Evolutionary conservation across 148 eudicot species (phyloP), one percentile per base, ranked within the genome.

Genomic region (Hydrangea macrophylla): DNA sequence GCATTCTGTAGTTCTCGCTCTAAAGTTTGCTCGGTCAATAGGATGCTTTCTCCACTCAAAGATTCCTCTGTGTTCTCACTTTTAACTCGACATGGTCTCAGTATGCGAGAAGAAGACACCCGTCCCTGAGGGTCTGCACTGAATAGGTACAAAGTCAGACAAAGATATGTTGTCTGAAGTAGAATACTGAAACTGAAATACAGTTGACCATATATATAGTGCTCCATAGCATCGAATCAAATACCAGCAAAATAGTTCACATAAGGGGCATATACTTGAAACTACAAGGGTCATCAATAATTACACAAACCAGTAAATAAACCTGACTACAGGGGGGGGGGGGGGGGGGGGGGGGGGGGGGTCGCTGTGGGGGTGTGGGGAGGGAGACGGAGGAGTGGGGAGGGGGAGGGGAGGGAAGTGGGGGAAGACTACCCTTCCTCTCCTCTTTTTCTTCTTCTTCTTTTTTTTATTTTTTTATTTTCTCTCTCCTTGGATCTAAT

Each of bases 1-100:
- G 99, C 99, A 13, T 69, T 76, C 70, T 87, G 87, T 36, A 94
- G 72, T 44, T 94, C 89, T 48, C 67, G 80, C 73, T 87, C 91
- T 57, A 94, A 79, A 7, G 80, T 81, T 69, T 94, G 81, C 71
- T 84, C 88, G 7, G 84, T 87, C 44, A 83, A 35, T 73, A 89
- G 53, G 66, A 88, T 84, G 82, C 88, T 87, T 82, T 94, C 99
- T 54, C 90, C 83, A 60, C 86, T 94, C 36, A 78, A 70, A 23
- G 78, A 74, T 65, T 82, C 86, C 27, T 78, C 86, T 2, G 91
- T 81, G 67, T 85, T 86, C 48, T 89, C 96, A 48, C 81, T 80
- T 55, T 80, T 85, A 12, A 84, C 99, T 60, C 73, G 90, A 66
- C 97, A 88, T 50, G 81, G 62, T 69, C 48, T 75, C 35, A 82